Conservation (phyloP, 768 basidiomycete genomes). For the Amanita fuliginea region DNA sequence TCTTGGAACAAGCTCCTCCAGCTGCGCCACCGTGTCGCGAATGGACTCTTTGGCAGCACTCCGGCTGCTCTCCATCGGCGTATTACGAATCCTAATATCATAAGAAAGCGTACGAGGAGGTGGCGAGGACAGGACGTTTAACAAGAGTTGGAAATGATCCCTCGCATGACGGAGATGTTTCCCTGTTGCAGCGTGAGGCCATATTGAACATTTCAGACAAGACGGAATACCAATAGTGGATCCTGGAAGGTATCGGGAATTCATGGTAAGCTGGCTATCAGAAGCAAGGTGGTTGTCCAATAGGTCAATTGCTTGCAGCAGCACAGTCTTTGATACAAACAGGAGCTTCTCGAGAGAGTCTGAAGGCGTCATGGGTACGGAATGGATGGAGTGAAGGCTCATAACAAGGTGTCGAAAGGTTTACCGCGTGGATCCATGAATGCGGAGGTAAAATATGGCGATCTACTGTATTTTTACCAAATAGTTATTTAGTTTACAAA, state of each 20-base stretch:
- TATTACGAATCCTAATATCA: conserved; percentile 66
- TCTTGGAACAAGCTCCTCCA: conserved; percentile 42
- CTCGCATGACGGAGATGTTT: conserved; percentile 82
- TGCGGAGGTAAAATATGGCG: neutral
- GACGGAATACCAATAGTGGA: conserved; percentile 64
- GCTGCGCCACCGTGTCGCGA: conserved; percentile 38
- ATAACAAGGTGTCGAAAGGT: neutral
- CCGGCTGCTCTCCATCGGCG: conserved; percentile 71
- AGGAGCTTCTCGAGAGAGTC: conserved; percentile 42
- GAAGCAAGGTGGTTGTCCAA: conserved; percentile 52
- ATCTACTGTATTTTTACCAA: neutral
- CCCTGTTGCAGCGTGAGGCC: conserved; percentile 28
- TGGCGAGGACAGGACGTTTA: conserved; percentile 38
- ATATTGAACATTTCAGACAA: conserved; percentile 1
- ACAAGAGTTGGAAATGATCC: conserved; percentile 68
- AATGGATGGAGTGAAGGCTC: neutral
- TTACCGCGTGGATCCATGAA: neutral
- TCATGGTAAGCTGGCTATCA: conserved; percentile 57
- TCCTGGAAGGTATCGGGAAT: conserved; percentile 73
- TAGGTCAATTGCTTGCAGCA: conserved; percentile 66
- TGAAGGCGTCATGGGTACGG: neutral
- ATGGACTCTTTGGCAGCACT: conserved; percentile 48
- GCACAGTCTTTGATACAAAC: conserved; percentile 53
- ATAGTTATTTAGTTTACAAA: conserved; percentile 9
- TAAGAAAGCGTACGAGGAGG: conserved; percentile 54